Percentiles rank a stretch among this genome's conserved stretches.
These are phyloP conservation scores for Sugiyamaella chiloensis DNA, from an alignment of 805 yeast species.

Conservation along the genomic window DNA sequence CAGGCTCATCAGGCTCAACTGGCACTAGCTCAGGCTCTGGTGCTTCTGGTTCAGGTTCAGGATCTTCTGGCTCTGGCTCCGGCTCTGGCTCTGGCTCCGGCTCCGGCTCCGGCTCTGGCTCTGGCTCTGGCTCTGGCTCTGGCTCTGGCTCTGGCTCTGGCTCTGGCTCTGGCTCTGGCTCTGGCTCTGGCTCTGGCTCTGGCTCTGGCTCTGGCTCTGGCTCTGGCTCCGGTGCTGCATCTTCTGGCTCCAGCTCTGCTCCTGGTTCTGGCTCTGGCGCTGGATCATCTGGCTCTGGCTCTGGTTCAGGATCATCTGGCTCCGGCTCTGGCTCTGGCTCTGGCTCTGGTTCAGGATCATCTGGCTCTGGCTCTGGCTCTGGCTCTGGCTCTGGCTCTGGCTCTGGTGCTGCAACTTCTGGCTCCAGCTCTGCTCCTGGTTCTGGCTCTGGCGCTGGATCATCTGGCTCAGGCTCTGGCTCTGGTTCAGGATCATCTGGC, in stretches of 20 bases:
- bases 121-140: slow-evolving; percentile 2
- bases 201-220: slow-evolving; percentile 7
- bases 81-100: slow-evolving; percentile 2
- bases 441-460: neutral
- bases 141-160: neutral
- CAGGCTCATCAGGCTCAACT: no score
- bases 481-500: slow-evolving; percentile 1
- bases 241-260: neutral
- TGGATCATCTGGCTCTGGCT: slow-evolving; percentile 2
- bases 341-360: slow-evolving; percentile 1
- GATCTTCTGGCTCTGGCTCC: neutral
- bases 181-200: slow-evolving; percentile 3
- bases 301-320: slow-evolving; percentile 5
- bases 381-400: slow-evolving; percentile 3
- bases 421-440: neutral
- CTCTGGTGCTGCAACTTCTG: neutral
- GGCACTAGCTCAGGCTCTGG: neutral
- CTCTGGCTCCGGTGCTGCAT: neutral
- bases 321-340: slow-evolving; percentile 4
- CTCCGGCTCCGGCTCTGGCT: slow-evolving; percentile 1
- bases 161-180: neutral
- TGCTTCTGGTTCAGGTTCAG: slow-evolving; percentile 7
- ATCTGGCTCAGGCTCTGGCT: neutral
- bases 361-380: slow-evolving; percentile 4
- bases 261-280: slow-evolving; percentile 3